A percentile compares a stretch with the other conserved stretches of the same genome.
phyloP scores from a whole-genome alignment of 2,329 filamentous ascomycete genomes.

The Alternaria viburni region DNA sequence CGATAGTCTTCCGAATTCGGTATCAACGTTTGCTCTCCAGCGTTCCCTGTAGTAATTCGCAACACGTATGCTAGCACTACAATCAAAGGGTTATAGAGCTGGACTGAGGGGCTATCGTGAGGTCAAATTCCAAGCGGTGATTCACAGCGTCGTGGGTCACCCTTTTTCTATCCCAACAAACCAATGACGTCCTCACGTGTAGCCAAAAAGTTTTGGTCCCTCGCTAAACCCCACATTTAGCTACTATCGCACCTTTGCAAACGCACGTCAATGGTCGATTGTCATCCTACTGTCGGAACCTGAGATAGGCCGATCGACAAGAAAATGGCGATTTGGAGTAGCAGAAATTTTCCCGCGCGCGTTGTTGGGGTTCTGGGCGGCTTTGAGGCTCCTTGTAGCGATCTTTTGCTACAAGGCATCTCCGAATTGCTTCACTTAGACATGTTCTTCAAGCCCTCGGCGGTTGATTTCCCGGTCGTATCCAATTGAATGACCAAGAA shows the following conservation, averaged over 20 bases:
- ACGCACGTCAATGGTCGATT: constrained; percentile 18
- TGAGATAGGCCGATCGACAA: constrained; percentile 16
- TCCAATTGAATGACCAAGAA: neutral
- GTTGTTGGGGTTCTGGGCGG: constrained; percentile 8
- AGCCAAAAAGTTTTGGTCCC: constrained; percentile 29
- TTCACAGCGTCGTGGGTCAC: constrained; percentile 12
- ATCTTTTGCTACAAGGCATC: neutral
- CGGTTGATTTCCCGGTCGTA: neutral
- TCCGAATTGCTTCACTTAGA: neutral
- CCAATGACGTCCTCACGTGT: constrained; percentile 29
- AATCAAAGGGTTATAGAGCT: neutral
- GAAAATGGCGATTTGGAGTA: constrained; percentile 3
- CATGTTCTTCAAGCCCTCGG: neutral
- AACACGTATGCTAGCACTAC: neutral
- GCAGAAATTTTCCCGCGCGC: constrained; percentile 17
- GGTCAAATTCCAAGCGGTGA: neutral
- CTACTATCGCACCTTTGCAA: constrained; percentile 19
- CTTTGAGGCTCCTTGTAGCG: neutral
- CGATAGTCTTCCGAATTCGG: constrained; percentile 12
- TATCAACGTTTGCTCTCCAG: neutral
- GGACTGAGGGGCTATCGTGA: neutral
- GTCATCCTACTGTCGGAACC: constrained; percentile 13
- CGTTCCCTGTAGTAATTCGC: neutral
- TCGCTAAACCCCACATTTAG: constrained; percentile 36
- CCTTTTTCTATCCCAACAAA: constrained; percentile 21